These are phyloP conservation scores for Hanseniaspora singularis DNA, from an alignment of 805 yeast genomes.

Conservation along the genomic window DNA sequence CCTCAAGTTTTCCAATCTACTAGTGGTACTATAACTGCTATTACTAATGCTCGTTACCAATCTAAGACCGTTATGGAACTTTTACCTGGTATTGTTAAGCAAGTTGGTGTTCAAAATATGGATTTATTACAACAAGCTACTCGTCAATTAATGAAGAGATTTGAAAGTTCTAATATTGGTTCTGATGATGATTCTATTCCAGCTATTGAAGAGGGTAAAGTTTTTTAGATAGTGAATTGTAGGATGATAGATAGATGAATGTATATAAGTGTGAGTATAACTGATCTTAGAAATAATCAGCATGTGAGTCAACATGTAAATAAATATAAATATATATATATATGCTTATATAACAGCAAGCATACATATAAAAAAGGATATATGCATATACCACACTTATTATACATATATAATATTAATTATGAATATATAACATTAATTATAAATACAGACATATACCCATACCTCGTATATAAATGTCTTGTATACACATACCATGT, in stretches of 20 bases:
- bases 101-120: slow-evolving; percentile 41
- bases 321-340: too few species aligned
- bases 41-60: slow-evolving; percentile 85
- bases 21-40: slow-evolving; percentile 78
- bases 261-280: too few species aligned
- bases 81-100: slow-evolving; percentile 88
- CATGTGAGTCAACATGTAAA: too few species aligned
- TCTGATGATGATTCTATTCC: slow-evolving; percentile 29
- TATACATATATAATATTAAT: too few species aligned
- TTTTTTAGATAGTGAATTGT: slow-evolving; percentile 43
- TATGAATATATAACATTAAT: too few species aligned
- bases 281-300: too few species aligned
- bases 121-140: slow-evolving; percentile 46
- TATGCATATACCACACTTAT: too few species aligned
- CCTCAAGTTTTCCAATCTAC: slow-evolving; percentile 10
- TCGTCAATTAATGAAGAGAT: slow-evolving; percentile 36
- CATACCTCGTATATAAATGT: neutral
- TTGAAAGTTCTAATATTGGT: slow-evolving; percentile 18
- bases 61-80: slow-evolving; percentile 85
- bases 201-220: slow-evolving; percentile 62
- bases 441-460: too few species aligned
- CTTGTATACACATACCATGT: neutral
- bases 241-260: slow-evolving; percentile 23
- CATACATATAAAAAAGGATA: too few species aligned
- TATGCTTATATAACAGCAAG: too few species aligned